A percentile compares a stretch with the other conserved stretches of the same genome.
phyloP scores from a whole-genome alignment of 225 moss, liverwort and hornwort genomes.

The Pleurozium schreberi region DNA sequence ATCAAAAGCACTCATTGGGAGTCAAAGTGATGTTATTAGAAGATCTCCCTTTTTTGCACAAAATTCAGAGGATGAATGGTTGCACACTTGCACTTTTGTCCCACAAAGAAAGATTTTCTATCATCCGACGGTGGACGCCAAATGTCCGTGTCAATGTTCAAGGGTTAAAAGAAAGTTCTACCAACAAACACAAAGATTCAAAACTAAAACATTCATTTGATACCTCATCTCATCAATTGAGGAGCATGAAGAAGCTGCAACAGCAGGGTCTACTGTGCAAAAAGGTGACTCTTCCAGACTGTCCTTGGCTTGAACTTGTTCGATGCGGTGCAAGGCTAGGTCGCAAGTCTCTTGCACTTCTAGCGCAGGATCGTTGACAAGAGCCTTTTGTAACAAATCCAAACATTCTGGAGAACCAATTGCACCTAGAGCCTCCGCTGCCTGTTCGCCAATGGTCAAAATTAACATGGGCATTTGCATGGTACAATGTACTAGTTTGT shows the following conservation, averaged over 20 bases:
- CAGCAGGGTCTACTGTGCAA: background rate
- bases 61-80: background rate
- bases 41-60: background rate
- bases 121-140: background rate
- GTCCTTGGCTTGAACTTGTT: background rate
- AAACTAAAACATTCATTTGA: background rate
- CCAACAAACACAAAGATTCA: too few species aligned
- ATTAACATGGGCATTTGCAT: background rate
- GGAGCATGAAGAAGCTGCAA: background rate
- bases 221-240: background rate
- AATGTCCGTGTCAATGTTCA: rapidly evolving
- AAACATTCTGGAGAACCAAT: conserved; percentile 58
- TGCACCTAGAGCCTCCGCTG: conserved; percentile 78
- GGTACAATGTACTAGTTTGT: background rate
- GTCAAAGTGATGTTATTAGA: too few species aligned
- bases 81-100: too few species aligned
- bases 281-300: background rate
- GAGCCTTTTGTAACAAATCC: conserved; percentile 36
- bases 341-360: background rate
- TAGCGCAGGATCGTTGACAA: conserved; percentile 43
- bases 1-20: too few species aligned
- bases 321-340: background rate
- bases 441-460: conserved; percentile 14
- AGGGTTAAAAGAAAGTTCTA: background rate
- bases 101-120: background rate